A percentile compares a stretch with the other conserved stretches of the same genome.
Evolutionary conservation across 2,329 filamentous ascomycete genomes (phyloP).

Genomic region (Trichoderma sp.): DNA sequence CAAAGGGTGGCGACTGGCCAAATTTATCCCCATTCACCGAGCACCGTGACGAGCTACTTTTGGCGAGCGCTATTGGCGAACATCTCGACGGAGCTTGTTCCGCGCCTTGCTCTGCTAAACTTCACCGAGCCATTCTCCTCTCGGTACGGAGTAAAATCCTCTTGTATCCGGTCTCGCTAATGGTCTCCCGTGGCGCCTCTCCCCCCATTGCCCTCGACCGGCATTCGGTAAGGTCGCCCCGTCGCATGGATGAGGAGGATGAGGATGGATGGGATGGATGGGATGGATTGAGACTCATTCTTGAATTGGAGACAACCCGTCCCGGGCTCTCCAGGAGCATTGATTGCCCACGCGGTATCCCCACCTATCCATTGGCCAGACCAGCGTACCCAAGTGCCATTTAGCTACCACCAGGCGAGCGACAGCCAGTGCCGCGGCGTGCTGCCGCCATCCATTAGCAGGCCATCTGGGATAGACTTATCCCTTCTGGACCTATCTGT

Average conservation of each 20-base stretch:
- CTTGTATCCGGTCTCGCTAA: neutral
- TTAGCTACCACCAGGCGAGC: slow-evolving; percentile 14
- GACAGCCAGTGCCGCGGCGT: neutral
- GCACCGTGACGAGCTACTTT: neutral
- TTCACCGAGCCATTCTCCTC: neutral
- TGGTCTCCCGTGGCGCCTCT: neutral
- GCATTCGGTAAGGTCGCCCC: slow-evolving; percentile 4
- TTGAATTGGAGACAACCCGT: neutral
- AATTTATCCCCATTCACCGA: neutral
- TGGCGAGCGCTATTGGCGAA: neutral
- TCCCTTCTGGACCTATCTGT: neutral
- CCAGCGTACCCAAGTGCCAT: neutral
- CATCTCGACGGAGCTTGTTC: neutral
- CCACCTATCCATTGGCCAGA: slow-evolving; percentile 3
- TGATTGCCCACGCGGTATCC: neutral
- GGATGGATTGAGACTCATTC: neutral
- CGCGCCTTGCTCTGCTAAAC: neutral
- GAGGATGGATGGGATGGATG: neutral
- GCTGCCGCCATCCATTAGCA: neutral
- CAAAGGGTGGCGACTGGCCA: neutral
- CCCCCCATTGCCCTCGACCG: neutral
- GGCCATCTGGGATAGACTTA: neutral
- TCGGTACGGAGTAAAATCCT: neutral
- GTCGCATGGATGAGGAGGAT: slow-evolving; percentile 2
- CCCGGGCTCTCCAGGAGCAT: neutral